Percentiles rank a stretch among this genome's conserved stretches.
Conservation (phyloP, 371 early-diverging fungal genomes). For the Syncephalastrum racemosum region DNA sequence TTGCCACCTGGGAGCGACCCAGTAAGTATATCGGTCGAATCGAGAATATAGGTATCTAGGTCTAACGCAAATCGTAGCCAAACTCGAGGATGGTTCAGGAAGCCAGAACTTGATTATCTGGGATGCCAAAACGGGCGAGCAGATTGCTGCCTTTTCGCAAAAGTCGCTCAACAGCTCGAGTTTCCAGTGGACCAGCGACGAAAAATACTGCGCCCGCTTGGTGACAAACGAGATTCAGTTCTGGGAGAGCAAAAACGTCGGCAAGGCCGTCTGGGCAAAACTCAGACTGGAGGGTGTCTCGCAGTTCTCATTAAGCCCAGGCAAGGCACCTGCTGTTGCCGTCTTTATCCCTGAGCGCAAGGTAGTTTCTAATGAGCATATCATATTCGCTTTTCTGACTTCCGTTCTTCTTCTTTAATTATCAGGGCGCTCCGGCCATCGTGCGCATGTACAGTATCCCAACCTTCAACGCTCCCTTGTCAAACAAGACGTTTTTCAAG, state of each 20-base stretch:
- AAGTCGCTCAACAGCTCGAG: slow-evolving; percentile 78
- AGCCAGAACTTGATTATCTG: slow-evolving; percentile 79
- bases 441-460: slow-evolving; percentile 82
- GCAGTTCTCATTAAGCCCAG: slow-evolving; percentile 88
- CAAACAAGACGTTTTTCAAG: slow-evolving; percentile 91
- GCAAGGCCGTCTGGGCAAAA: slow-evolving; percentile 57
- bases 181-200: slow-evolving; percentile 93
- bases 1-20: slow-evolving; percentile 87
- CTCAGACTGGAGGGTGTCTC: slow-evolving; percentile 79
- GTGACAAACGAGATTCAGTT: slow-evolving; percentile 89
- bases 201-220: slow-evolving; percentile 83
- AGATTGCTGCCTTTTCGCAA: slow-evolving; percentile 76
- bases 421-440: slow-evolving; percentile 72
- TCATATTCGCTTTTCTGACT: no score
- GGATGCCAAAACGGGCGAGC: slow-evolving; percentile 71
- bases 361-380: slow-evolving; percentile 28
- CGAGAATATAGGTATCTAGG: neutral
- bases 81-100: slow-evolving; percentile 73
- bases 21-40: slow-evolving; percentile 46
- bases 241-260: slow-evolving; percentile 70
- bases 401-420: slow-evolving; percentile 9
- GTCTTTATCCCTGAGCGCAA: slow-evolving; percentile 88
- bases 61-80: slow-evolving; percentile 41
- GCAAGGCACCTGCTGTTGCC: slow-evolving; percentile 79
- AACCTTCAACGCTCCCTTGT: slow-evolving; percentile 70